phyloP scores from a whole-genome alignment of 208 protist species.

The Trichomonas vaginalis region DNA sequence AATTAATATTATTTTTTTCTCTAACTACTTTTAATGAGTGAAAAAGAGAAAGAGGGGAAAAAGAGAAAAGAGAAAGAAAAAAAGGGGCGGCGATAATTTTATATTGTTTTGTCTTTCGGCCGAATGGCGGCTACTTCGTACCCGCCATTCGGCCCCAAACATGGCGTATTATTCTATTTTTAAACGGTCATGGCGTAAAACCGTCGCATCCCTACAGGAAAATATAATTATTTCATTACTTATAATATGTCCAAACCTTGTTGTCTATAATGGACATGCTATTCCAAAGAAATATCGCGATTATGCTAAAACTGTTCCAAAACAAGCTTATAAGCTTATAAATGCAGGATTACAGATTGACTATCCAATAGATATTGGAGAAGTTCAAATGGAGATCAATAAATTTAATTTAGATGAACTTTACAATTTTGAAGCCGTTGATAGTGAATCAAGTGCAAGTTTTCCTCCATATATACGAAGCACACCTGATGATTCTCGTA shows the following conservation, averaged over 20 bases:
- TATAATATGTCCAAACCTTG: neutral
- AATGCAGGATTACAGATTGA: neutral
- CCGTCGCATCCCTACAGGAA: neutral
- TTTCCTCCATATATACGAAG: neutral
- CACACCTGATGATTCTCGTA: neutral
- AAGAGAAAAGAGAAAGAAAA: no score
- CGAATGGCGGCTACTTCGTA: no score
- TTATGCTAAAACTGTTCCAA: neutral
- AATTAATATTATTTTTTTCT: no score
- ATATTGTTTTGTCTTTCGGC: no score
- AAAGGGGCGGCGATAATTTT: no score
- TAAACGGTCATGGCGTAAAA: no score
- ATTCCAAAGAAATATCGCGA: neutral
- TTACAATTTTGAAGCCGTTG: neutral
- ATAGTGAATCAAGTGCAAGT: no score
- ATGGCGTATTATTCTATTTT: no score
- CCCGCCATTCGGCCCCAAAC: no score
- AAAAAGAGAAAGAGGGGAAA: no score
- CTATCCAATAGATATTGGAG: neutral
- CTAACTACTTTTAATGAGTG: no score
- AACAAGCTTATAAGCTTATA: neutral
- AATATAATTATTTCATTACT: neutral
- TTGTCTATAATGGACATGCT: neutral
- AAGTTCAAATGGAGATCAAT: neutral
- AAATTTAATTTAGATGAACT: neutral